Evolutionary conservation across 2,329 filamentous ascomycete species (phyloP).

Genomic region (Aspergillus sp.): DNA sequence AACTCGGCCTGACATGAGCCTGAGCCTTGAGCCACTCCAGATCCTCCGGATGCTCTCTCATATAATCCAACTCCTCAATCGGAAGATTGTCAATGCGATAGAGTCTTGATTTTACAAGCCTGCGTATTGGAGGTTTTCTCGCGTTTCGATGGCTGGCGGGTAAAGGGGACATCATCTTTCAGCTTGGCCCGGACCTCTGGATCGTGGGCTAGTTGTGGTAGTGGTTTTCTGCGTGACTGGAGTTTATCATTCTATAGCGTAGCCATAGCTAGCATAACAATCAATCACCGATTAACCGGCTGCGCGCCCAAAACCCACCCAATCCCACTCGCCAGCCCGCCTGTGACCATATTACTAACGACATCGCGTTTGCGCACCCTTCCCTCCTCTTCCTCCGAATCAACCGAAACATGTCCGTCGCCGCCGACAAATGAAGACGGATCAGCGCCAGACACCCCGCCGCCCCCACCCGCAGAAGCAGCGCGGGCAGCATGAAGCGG

Average conservation of each 20-base stretch:
- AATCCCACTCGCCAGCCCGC: conserved; percentile 52
- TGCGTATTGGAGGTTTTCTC: background rate
- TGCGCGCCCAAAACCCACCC: conserved; percentile 55
- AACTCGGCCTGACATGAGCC: background rate
- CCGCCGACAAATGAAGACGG: conserved; percentile 5
- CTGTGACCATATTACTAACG: conserved; percentile 55
- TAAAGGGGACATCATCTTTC: background rate
- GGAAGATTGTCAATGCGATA: background rate
- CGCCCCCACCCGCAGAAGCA: conserved; percentile 4
- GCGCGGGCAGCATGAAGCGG: conserved; percentile 24
- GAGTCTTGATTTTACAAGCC: background rate
- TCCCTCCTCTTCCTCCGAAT: conserved; percentile 17
- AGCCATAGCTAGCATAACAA: no score
- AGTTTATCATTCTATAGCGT: no score
- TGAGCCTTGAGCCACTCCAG: background rate
- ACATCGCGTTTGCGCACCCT: conserved; percentile 43
- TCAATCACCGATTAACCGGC: conserved; percentile 27
- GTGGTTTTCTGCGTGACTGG: background rate
- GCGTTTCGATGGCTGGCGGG: background rate
- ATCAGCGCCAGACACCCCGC: background rate
- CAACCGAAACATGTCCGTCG: conserved; percentile 7
- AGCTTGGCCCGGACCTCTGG: background rate
- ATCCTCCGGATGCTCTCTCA: background rate
- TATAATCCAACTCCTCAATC: background rate
- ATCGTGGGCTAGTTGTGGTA: background rate